Conservation (phyloP, 2,329 filamentous ascomycete genomes). For the Fusarium staphyleae region DNA sequence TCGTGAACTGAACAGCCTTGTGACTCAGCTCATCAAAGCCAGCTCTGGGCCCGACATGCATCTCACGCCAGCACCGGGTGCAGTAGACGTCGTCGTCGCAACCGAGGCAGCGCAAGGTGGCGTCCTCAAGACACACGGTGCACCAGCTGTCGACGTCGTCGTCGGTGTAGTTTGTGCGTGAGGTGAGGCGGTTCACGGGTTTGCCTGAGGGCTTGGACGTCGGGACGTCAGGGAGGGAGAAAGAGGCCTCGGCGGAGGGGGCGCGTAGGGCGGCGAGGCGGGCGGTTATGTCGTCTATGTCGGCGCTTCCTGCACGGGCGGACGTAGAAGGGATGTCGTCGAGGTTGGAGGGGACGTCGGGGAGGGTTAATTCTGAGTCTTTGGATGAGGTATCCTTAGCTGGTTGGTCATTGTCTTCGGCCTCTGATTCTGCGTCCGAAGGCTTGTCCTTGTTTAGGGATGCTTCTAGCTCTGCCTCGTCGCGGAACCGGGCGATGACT, state of each 20-base stretch:
- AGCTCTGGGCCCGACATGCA: constrained; percentile 74
- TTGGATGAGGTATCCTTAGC: constrained; percentile 29
- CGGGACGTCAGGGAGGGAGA: constrained; percentile 58
- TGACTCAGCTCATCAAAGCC: constrained; percentile 76
- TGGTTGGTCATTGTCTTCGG: constrained; percentile 11
- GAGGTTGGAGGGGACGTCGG: constrained; percentile 55
- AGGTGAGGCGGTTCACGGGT: constrained; percentile 49
- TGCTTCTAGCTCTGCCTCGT: constrained; percentile 53
- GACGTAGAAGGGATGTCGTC: constrained; percentile 45
- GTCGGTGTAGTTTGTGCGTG: constrained; percentile 62
- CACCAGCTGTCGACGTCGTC: constrained; percentile 81
- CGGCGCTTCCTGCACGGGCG: constrained; percentile 36
- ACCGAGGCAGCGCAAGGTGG: constrained; percentile 73
- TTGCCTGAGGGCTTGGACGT: constrained; percentile 56
- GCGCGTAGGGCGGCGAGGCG: constrained; percentile 61
- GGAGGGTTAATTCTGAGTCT: constrained; percentile 49
- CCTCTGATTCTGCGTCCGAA: constrained; percentile 18
- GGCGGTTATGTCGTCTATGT: constrained; percentile 55
- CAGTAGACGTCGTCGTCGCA: constrained; percentile 80
- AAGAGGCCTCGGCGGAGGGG: constrained; percentile 41
- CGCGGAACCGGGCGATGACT: constrained; percentile 55
- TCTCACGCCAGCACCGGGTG: constrained; percentile 79
- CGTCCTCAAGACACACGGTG: constrained; percentile 82
- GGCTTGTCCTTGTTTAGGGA: constrained; percentile 25
- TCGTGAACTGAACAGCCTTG: constrained; percentile 66